A percentile compares a stretch with the other conserved stretches of the same genome.
Evolutionary conservation across 2,329 filamentous ascomycete species (phyloP).

Genomic region (Juglanconis oblonga): DNA sequence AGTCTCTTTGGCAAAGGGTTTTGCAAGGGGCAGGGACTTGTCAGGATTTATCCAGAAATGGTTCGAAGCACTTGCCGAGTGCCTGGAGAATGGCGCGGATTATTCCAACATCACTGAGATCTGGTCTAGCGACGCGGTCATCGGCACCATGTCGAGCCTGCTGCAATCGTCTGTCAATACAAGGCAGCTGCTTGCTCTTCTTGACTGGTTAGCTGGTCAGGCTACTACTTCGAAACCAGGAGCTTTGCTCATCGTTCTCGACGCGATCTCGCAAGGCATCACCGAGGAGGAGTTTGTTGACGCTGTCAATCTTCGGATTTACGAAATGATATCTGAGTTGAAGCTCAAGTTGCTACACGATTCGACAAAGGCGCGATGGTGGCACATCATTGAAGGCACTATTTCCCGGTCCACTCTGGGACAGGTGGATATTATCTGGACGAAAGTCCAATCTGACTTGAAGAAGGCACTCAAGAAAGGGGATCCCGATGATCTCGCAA

Average conservation of each 20-base stretch:
- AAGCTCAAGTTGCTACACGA: slow-evolving; percentile 12
- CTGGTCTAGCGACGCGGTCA: slow-evolving; percentile 28
- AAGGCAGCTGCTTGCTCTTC: slow-evolving; percentile 40
- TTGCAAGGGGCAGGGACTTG: slow-evolving; percentile 41
- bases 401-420: slow-evolving; percentile 25
- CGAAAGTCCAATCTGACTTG: slow-evolving; percentile 22
- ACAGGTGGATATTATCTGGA: slow-evolving; percentile 27
- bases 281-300: slow-evolving; percentile 41
- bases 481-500: slow-evolving; percentile 18
- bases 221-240: slow-evolving; percentile 25
- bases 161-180: slow-evolving; percentile 43
- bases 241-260: slow-evolving; percentile 40
- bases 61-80: slow-evolving; percentile 39
- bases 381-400: slow-evolving; percentile 26
- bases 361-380: slow-evolving; percentile 15
- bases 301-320: slow-evolving; percentile 36
- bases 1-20: slow-evolving; percentile 41
- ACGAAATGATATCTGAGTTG: slow-evolving; percentile 29
- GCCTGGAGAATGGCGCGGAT: slow-evolving; percentile 24
- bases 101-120: slow-evolving; percentile 14
- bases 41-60: slow-evolving; percentile 45
- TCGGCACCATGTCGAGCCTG: slow-evolving; percentile 22
- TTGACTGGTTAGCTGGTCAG: slow-evolving; percentile 40
- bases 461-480: slow-evolving; percentile 22
- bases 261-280: slow-evolving; percentile 41